Evolutionary conservation across 2,329 filamentous ascomycete genomes (phyloP), one percentile per base, ranked within the genome.

Genomic region (Penicillium brasilianum): DNA sequence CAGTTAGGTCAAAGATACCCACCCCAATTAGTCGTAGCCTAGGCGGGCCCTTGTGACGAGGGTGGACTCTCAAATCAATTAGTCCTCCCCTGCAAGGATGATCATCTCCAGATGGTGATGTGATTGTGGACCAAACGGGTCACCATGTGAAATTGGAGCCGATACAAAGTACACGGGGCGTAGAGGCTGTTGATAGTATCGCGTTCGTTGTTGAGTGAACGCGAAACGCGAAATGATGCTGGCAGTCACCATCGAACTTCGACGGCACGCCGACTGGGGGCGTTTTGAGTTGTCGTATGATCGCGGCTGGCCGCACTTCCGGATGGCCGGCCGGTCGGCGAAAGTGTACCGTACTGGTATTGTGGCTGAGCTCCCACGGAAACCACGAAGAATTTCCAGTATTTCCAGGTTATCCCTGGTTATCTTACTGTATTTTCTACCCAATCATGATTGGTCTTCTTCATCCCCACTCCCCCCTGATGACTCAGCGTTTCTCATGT

Each of bases 221-320:
- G 34, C 16, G 25, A 41, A 28, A 18, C 32, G 20, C 43, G 41
- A 54, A 48, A 54, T 50, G n/a, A 48, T 53, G 49, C 49, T 52
- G 44, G 58, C 46, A 25, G 51, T 11, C 37, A 39, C 43, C 41
- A 52, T 32, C 41, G 41, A 58, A 54, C 51, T 51, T 56, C 50
- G 36, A 37, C 13, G 53, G 57, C 32, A 53, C 43, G 36, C n/a
- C n/a, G n/a, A n/a, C n/a, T n/a, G n/a, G n/a, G 25, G 58, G n/a
- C 52, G 56, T 16, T 58, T 59, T 55, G 20, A 34, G 58, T 61
- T 66, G 71, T 73, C 70, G 71, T 73, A 74, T 74, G 71, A 74
- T 74, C 72, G 67, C 71, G 71, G 72, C 66, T 68, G 51, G 48
- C 56, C 58, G 65, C 59, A 52, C 59, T 73, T 73, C 72, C 72